phyloP scores from a whole-genome alignment of 495 filamentous ascomycete species.

The Penicillium longicatenatum region DNA sequence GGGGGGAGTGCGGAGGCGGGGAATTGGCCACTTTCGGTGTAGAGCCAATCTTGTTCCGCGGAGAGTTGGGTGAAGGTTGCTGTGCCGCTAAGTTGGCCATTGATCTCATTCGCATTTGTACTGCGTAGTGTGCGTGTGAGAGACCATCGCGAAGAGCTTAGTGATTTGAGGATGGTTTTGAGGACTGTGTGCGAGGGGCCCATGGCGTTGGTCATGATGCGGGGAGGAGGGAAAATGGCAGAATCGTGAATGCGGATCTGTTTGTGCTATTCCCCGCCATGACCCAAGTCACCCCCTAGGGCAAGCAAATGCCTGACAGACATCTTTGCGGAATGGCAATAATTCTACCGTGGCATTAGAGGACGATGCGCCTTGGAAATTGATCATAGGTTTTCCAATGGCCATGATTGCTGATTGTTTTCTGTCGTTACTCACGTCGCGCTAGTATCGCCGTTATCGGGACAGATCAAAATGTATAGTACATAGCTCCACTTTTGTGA shows the following conservation, averaged over 20 bases:
- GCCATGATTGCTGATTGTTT: too few relatives aligned
- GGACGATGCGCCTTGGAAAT: too few relatives aligned
- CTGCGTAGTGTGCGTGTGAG: constrained; percentile 46
- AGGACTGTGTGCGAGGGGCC: constrained; percentile 9
- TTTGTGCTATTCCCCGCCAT: not conserved
- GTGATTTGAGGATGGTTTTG: constrained; percentile 34
- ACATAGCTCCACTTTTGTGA: too few relatives aligned
- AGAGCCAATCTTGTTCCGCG: constrained; percentile 40
- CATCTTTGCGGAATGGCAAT: too few relatives aligned
- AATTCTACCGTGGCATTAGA: too few relatives aligned
- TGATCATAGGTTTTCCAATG: too few relatives aligned
- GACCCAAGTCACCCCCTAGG: too few relatives aligned
- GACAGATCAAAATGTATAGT: too few relatives aligned
- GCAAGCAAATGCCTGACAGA: too few relatives aligned
- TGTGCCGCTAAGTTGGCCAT: constrained; percentile 42
- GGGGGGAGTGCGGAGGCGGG: constrained; percentile 19
- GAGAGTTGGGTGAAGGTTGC: constrained; percentile 40
- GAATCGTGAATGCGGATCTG: not conserved
- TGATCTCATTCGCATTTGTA: constrained; percentile 44
- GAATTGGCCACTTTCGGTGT: constrained; percentile 49
- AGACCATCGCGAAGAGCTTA: constrained; percentile 36
- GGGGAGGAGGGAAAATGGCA: not conserved
- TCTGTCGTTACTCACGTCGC: too few relatives aligned
- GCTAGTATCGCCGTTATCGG: too few relatives aligned
- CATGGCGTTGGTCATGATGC: constrained; percentile 2